These are phyloP conservation scores for Fusarium nelsonii DNA, from an alignment of 2,329 filamentous ascomycete species.

Conservation along the genomic window DNA sequence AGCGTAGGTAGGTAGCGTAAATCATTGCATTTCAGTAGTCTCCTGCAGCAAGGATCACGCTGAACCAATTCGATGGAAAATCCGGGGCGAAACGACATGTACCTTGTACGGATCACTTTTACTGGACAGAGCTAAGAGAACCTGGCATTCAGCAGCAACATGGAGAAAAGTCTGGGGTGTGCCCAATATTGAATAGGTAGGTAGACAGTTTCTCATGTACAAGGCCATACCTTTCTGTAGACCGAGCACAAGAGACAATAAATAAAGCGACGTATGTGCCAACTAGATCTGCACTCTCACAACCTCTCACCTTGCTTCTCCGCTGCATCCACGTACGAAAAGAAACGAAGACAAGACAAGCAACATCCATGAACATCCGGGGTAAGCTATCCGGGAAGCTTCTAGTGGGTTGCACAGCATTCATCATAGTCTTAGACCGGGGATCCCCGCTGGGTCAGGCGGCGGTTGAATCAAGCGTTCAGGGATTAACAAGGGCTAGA, in stretches of 20 bases:
- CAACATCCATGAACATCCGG: constrained; percentile 33
- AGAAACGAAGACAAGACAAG: neutral
- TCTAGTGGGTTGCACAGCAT: constrained; percentile 24
- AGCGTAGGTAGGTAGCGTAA: constrained; percentile 5
- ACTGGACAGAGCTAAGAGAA: constrained; percentile 11
- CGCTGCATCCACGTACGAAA: too few species aligned
- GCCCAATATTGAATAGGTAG: neutral
- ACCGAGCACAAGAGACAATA: constrained; percentile 30
- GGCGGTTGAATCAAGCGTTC: constrained; percentile 48
- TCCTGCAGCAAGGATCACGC: constrained; percentile 45
- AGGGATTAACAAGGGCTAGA: constrained; percentile 27
- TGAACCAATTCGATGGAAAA: constrained; percentile 49
- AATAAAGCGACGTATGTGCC: neutral
- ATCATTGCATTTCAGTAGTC: constrained; percentile 23
- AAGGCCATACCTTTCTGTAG: constrained; percentile 32
- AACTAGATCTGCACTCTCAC: neutral
- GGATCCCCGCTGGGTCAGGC: constrained; percentile 34
- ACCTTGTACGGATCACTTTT: constrained; percentile 7
- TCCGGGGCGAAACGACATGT: constrained; percentile 38
- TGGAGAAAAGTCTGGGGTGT: constrained; percentile 8
- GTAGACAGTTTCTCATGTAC: neutral
- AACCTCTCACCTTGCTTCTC: neutral
- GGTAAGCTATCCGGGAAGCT: constrained; percentile 43
- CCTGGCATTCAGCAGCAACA: neutral
- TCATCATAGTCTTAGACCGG: constrained; percentile 19